Base-by-base conservation (phyloP, 306 rosid species). In the Luffa acutangula region DNA sequence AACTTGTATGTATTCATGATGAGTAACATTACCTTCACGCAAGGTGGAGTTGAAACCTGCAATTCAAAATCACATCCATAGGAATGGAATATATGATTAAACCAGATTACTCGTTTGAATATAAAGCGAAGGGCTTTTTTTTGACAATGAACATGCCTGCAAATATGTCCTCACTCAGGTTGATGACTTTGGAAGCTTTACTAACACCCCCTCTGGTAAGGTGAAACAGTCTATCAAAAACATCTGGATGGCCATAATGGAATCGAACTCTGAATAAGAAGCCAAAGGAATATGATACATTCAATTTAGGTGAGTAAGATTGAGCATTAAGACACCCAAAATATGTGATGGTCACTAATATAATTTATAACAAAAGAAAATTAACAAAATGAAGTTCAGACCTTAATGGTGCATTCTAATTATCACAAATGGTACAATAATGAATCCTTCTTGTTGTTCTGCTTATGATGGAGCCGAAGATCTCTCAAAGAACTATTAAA, bases 241-340 rank as follows among this genome's bases (percentile, higher is more conserved):
- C 95, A 84, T 94, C 98, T n/a, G 98, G 98, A 80, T 94, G 98
- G 72, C 98, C 98, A 76, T 95, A 95, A 83, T 95, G 98, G 93
- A 95, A 95, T 80, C 98, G 89, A 80, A 92, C 97, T 81, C 98
- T 95, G 92, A 87, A 88, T 58, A 85, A 82, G 81, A 85, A 80
- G 79, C 58, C 84, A 72, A 82, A 66, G 82, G 76, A 53, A 20
- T 33, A 13, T 3, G 11, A 58, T 41, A 14, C 48, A 39, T 54
- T 37, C 18, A 36, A 14, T 53, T 34, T 65, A 17, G 76, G 34
- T 51, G 46, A 51, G 46, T 51, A 74, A 31, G 42, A 75, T 15
- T 59, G 9, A 59, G 39, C 15, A 77, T n/a, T 10, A 46, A 41
- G 74, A 9, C 51, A 41, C 33, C 77, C 78, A 51, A 73, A 49